phyloP scores from a whole-genome alignment of 2,329 filamentous ascomycete species.

The Aspergillus udagawae region DNA sequence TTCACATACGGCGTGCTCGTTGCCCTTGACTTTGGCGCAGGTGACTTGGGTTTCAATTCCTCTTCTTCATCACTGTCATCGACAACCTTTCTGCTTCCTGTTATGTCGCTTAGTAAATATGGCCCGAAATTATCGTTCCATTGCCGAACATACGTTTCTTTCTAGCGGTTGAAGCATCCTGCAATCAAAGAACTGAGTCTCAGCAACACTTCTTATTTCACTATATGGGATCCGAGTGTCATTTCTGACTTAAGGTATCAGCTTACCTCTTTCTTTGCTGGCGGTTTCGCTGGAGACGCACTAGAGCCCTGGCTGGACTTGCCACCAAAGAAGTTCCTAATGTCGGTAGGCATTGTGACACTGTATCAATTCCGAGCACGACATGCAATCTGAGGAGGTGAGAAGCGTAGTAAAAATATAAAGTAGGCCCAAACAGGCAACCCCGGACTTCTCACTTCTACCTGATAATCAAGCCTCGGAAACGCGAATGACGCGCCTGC shows the following conservation, averaged over 20 bases:
- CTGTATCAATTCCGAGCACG: conserved; percentile 2
- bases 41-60: conserved; percentile 40
- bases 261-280: conserved; percentile 42
- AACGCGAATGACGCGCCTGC: conserved; percentile 25
- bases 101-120: conserved; percentile 8
- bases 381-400: conserved; percentile 1
- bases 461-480: conserved; percentile 7
- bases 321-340: conserved; percentile 83
- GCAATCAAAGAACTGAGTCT: neutral
- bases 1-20: conserved; percentile 47
- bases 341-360: conserved; percentile 70
- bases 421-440: neutral
- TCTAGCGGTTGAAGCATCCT: conserved; percentile 27
- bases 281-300: conserved; percentile 44
- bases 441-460: neutral
- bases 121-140: neutral
- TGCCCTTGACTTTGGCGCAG: conserved; percentile 35
- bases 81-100: conserved; percentile 62
- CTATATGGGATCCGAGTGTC: neutral
- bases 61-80: conserved; percentile 81
- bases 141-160: conserved; percentile 31
- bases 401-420: neutral
- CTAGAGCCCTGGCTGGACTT: conserved; percentile 60
- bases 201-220: neutral
- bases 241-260: conserved; percentile 12